Evolutionary conservation across 2,329 filamentous ascomycete genomes (phyloP), one percentile per base, ranked within the genome.

Genomic region (Calonectria pauciramosa): DNA sequence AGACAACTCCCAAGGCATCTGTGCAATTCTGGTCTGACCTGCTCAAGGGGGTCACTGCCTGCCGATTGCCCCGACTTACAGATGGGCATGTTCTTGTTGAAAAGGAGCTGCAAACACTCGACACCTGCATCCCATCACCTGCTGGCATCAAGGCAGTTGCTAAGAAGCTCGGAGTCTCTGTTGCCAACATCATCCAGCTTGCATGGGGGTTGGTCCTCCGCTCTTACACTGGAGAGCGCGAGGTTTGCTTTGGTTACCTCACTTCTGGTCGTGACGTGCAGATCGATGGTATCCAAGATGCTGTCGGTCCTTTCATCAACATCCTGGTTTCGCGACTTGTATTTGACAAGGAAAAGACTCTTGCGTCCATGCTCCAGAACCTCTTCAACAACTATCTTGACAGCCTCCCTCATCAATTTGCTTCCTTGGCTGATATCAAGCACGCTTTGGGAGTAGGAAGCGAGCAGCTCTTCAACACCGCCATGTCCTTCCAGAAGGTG

Each of bases 31-130:
- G 77, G 77, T 77, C 67, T 11, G 70, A 70, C 0, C 76, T 79
- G 1, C 56, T 79, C 1, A 18, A 5, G 14, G 77, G 68, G 6
- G 9, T 79, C 1, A 74, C 78, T 47, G 70, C 77, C 0, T 79
- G 77, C 1, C 68, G 73, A 7, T 79, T 80, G 41, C 79, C 79
- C 0, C 51, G 78, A 2, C 78, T 79, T 4, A 68, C 78, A 0
- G 77, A 79, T 1, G 77, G 56, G 11, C 23, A 3, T 20, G 14
- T 20, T 5, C 6, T 28, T 11, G n/a, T 20, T 63, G 56, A 63
- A 41, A 63, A 63, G 56, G 14, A 38, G 16, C 23, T 63, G 9
- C 56, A 63, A 30, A 63, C 28, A 13, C 36, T 63, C 1, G 56
- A 63, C 23, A 63, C 56, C 7, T 41, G 56, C 10, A 63, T 63